A percentile compares a stretch with the other conserved stretches of the same genome.
Conservation (phyloP, 116 monocot species). For the Phalaenopsis hybrid region DNA sequence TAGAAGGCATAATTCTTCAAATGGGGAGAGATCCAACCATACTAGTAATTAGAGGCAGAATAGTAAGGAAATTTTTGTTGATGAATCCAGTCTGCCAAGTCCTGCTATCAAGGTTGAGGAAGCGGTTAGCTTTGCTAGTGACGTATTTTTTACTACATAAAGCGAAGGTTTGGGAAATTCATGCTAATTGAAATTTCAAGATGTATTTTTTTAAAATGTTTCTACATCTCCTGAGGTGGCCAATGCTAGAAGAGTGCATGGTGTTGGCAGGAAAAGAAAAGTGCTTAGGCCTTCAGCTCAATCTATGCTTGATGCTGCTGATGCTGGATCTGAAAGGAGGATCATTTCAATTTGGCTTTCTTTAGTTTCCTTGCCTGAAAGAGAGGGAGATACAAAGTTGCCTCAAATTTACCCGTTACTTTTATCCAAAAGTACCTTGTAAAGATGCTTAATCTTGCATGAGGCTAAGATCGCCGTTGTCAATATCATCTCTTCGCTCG, state of each 20-base stretch:
- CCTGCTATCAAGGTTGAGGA: slow-evolving; percentile 34
- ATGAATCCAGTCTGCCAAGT: no score
- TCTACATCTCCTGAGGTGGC: slow-evolving; percentile 4
- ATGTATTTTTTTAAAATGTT: slow-evolving; percentile 19
- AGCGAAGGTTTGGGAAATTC: slow-evolving; percentile 24
- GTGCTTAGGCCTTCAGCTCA: slow-evolving; percentile 36
- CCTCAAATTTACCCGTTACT: slow-evolving; percentile 30
- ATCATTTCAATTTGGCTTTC: slow-evolving; percentile 72
- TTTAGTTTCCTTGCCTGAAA: slow-evolving; percentile 54
- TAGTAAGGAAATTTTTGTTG: no score
- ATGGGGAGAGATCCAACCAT: neutral
- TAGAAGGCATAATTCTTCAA: slow-evolving; percentile 30
- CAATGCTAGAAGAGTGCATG: slow-evolving; percentile 40
- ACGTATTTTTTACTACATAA: slow-evolving; percentile 9
- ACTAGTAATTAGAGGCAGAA: neutral
- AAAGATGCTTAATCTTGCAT: no score
- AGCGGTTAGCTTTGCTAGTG: slow-evolving; percentile 28
- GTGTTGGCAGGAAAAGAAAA: slow-evolving; percentile 27
- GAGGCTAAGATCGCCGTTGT: no score
- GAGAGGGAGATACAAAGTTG: slow-evolving; percentile 40
- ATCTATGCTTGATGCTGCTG: slow-evolving; percentile 38
- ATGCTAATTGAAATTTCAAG: slow-evolving; percentile 35
- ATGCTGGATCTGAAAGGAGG: slow-evolving; percentile 35
- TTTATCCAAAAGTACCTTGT: no score
- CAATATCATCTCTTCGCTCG: no score